Evolutionary conservation across 495 filamentous ascomycete species (phyloP).

Genomic region (Hypoxylon rickii): DNA sequence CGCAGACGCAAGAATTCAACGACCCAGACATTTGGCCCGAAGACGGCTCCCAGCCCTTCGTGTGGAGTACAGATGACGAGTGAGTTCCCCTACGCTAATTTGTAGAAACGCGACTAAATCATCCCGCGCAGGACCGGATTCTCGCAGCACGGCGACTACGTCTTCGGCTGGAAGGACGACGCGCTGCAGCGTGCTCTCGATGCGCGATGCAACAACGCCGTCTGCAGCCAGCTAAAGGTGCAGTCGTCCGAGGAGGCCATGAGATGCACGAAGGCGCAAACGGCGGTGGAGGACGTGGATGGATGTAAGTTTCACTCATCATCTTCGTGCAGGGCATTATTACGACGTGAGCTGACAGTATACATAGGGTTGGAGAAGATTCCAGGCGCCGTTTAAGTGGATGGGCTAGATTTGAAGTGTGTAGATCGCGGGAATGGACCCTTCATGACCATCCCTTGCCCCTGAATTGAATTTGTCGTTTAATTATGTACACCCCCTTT

Average conservation of each 20-base stretch:
- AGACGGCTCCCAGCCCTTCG: slow-evolving; percentile 43
- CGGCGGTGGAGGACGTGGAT: slow-evolving; percentile 41
- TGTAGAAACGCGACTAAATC: neutral
- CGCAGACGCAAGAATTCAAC: slow-evolving; percentile 41
- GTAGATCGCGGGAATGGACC: too few species aligned
- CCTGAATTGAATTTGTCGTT: too few species aligned
- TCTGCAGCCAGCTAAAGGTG: slow-evolving; percentile 39
- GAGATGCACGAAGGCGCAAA: slow-evolving; percentile 43
- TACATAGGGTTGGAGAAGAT: slow-evolving; percentile 22
- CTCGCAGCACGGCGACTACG: slow-evolving; percentile 45
- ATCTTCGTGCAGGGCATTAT: neutral
- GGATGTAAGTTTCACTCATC: slow-evolving; percentile 35
- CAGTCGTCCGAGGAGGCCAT: slow-evolving; percentile 41
- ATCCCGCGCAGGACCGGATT: slow-evolving; percentile 27
- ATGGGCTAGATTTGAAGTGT: too few species aligned
- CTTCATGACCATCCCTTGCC: too few species aligned
- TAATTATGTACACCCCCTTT: too few species aligned
- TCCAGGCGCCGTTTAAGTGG: slow-evolving; percentile 3
- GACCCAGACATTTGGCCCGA: slow-evolving; percentile 41
- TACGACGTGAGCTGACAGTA: neutral
- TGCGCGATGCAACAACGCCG: slow-evolving; percentile 40
- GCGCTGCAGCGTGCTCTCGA: slow-evolving; percentile 43
- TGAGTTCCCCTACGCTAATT: slow-evolving; percentile 26
- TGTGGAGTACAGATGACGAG: slow-evolving; percentile 39
- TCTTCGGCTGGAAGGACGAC: slow-evolving; percentile 42